Evolutionary conservation across 1,284 basidiomycete species (phyloP), one percentile per base, ranked within the genome.

Genomic region (Microstroma glucosiphilum): DNA sequence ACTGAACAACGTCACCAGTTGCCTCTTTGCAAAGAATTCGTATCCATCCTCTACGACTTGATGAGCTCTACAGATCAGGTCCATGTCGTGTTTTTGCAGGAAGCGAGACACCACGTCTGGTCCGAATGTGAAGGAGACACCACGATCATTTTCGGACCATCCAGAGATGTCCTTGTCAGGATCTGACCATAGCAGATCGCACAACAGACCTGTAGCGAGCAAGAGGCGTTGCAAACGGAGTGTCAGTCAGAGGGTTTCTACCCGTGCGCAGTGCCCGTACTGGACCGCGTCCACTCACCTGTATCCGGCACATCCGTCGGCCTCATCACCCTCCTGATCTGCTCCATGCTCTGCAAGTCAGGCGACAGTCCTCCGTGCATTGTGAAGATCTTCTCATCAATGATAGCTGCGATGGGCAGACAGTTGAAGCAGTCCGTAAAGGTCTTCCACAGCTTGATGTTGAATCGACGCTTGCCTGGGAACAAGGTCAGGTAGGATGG

Each of bases 361-460:
- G 96, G 94, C 81, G 90, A 93, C 73, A 96, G 84, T 56, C 89
- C 89, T 57, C 90, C 89, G 75, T 94, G 91, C 80, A 82, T 82
- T 58, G 91, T 93, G 81, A 94, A 93, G 79, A 94, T 94, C 83
- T 94, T 93, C 81, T 94, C 91, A 82, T 94, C 92, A 78, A 94
- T 94, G 82, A 94, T 93, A 69, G 91, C 91, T 56, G 92, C 92
- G 80, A 94, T 93, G 51, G 91, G 91, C 68, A 94, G 83, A 79
- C 91, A 93, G 82, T 93, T 93, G 85, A 94, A 93, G 83, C 91
- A 93, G 81, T 94, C 91, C 60, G 91, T 94, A 80, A 94, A 94
- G 51, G 92, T 93, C 83, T 97, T 98, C 96, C 96, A 99, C 46
- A 92, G 93, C 84, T 98, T 98, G 85, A 98, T 94, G 81, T 96